Evolutionary conservation across 179 eudicot species (phyloP).

Genomic region (Beta macrorhiza): DNA sequence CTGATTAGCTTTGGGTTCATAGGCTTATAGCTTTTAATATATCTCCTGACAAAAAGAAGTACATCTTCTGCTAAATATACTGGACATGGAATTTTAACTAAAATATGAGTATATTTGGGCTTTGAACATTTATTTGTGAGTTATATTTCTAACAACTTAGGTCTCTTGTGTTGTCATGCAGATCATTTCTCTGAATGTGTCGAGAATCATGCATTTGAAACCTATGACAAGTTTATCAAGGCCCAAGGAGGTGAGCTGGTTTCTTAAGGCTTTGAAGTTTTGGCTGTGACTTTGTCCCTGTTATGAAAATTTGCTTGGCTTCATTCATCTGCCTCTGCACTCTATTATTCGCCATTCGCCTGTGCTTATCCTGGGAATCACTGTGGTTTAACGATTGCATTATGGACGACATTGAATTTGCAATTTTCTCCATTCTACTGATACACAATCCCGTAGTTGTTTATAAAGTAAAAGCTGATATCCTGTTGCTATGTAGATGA

Average conservation of each 20-base stretch:
- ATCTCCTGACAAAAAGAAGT: not conserved
- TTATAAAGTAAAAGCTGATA: not conserved
- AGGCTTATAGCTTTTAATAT: not conserved
- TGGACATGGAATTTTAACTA: not conserved
- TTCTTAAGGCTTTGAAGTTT: not conserved
- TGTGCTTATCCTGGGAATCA: not conserved
- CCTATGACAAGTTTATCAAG: conserved; percentile 93
- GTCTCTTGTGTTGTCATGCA: conserved; percentile 37
- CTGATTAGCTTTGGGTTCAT: not conserved
- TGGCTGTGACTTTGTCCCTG: not conserved
- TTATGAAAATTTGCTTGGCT: not conserved
- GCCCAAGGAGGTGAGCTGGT: conserved; percentile 63
- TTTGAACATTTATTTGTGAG: not conserved
- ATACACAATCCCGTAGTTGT: not conserved
- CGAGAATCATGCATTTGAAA: conserved; percentile 86
- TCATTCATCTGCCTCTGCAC: not conserved
- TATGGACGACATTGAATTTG: not conserved
- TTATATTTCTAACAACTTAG: not conserved
- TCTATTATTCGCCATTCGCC: not conserved
- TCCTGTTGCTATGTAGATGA: conserved; percentile 45
- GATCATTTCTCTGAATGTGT: conserved; percentile 99
- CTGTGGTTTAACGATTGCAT: too few species aligned
- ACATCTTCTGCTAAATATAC: not conserved
- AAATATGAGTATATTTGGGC: not conserved
- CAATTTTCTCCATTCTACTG: not conserved